phyloP scores from a whole-genome alignment of 495 filamentous ascomycete species.

The Achaetomiella virescens region DNA sequence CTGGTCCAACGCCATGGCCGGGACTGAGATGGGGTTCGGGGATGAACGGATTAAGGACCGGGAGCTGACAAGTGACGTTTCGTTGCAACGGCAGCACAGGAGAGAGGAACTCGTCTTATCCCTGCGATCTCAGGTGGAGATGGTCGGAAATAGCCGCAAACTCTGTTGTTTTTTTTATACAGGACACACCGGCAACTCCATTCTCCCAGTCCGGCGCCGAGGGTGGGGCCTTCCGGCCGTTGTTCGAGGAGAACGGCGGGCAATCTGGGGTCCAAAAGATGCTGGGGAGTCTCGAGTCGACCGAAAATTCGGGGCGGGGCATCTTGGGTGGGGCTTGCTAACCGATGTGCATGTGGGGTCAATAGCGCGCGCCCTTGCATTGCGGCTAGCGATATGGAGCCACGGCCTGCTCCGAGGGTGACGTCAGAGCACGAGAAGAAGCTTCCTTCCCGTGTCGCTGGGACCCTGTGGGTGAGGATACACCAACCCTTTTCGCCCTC shows the following conservation, averaged over 20 bases:
- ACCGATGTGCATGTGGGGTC: constrained; percentile 10
- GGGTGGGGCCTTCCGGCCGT: constrained; percentile 5
- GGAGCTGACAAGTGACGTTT: too few species aligned
- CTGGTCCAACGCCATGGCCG: background rate
- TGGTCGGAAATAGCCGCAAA: too few species aligned
- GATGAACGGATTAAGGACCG: too few species aligned
- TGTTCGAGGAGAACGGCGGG: background rate
- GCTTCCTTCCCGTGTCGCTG: background rate
- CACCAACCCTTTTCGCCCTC: too few species aligned
- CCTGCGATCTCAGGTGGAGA: too few species aligned
- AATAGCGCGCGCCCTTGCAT: background rate
- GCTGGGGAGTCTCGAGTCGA: constrained; percentile 8
- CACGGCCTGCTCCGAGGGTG: background rate
- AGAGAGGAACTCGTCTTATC: too few species aligned
- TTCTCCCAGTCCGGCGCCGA: background rate
- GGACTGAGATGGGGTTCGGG: too few species aligned
- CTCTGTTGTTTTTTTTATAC: background rate
- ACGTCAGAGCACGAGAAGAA: background rate
- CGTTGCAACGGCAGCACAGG: too few species aligned
- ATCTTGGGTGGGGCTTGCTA: background rate
- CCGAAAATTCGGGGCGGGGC: constrained; percentile 6
- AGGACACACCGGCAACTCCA: background rate
- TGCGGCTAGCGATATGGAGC: background rate
- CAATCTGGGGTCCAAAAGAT: background rate
- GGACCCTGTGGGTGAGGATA: too few species aligned